A percentile compares a stretch with the other conserved stretches of the same genome.
Evolutionary conservation across 495 filamentous ascomycete species (phyloP).

Genomic region (Hypoxylon trugodes): DNA sequence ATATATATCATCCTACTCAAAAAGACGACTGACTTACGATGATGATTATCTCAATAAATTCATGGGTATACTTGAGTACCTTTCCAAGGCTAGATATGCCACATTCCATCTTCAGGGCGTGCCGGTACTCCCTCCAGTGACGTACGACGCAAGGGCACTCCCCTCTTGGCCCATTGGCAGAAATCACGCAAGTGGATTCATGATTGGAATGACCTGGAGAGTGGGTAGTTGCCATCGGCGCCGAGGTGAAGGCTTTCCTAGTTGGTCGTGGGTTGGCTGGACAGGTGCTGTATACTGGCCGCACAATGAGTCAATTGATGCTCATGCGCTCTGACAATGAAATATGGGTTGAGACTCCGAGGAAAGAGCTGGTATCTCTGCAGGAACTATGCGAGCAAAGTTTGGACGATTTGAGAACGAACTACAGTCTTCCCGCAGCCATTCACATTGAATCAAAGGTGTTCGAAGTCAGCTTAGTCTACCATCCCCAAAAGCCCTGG

Average conservation of each 20-base stretch:
- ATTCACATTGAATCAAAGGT: not conserved
- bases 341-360: not conserved
- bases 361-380: not conserved
- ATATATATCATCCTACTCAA: not conserved
- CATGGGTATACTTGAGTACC: not conserved
- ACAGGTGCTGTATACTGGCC: not conserved
- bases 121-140: not conserved
- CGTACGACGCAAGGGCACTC: not conserved
- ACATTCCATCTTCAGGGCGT: not conserved
- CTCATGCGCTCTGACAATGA: not conserved
- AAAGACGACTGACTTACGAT: not conserved
- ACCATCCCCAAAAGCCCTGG: not conserved
- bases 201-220: not conserved
- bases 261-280: not conserved
- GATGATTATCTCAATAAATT: not conserved
- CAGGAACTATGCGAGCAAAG: not conserved
- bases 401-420: not conserved
- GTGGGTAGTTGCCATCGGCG: not conserved
- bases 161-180: not conserved
- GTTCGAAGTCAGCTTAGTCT: not conserved
- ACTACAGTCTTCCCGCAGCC: not conserved
- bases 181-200: not conserved
- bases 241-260: not conserved
- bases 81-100: not conserved
- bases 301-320: not conserved